Evolutionary conservation across 108 stramenopile genomes (phyloP), one percentile per base, ranked within the genome.

Genomic region (Fistulifera solaris): DNA sequence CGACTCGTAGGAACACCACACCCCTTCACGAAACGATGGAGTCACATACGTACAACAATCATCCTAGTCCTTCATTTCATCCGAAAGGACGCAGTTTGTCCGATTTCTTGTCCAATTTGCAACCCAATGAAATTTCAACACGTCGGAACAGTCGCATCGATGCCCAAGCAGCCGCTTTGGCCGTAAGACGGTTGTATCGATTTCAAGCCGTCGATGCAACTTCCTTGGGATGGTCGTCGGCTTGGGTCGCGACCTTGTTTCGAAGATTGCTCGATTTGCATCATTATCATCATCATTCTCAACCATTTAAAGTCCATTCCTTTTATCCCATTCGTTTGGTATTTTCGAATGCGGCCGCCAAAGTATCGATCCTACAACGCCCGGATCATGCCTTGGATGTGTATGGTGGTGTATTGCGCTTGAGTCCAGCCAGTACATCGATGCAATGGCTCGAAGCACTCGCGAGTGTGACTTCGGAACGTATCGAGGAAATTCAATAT

Each of bases 261-360:
- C 43, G 46, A 1, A 45, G 71, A 2, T 50, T 91, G 49, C 67
- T 77, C 10, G 62, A 59, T 43, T 52, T 91, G 10, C 31, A 35
- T 8, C 3, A 35, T 35, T 67, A 85, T 59, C 77, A 85, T 38
- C 83, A 87, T 52, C 74, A 84, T 47, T 14, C n/a, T 7, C 7
- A 7, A 3, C 63, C 59, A 38, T 68, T 85, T 13, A 54, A 51
- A 38, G 80, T 82, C 8, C 42, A 61, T 24, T 84, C 85, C 24
- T 91, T 87, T 63, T 91, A 91, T 72, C 89, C 89, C 16, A 57
- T 91, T 5, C 76, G 76, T 12, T 63, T 91, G 25, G 65, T 83
- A 2, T 68, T 84, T 38, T 53, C 70, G 12, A 19, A 26, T 40
- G 1, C 21, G 25, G 38, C 21, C 13, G 24, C 42, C 31, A 38